A percentile compares a stretch with the other conserved stretches of the same genome.
Evolutionary conservation across 306 rosid genomes (phyloP).

Genomic region (Echinosophora koreensis): DNA sequence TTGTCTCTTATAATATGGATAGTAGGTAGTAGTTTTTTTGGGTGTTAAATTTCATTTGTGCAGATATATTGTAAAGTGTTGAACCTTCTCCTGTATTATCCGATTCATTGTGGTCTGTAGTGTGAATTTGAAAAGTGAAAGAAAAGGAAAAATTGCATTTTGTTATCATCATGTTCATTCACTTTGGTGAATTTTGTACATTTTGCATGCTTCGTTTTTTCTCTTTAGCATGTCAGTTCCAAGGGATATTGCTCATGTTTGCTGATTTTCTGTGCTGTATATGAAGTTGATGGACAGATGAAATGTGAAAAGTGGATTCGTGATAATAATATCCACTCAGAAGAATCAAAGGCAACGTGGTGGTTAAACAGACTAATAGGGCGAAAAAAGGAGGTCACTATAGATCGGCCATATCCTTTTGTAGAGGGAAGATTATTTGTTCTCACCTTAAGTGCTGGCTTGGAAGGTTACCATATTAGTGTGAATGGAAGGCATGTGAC

Average conservation of each 20-base stretch:
- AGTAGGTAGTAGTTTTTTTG: no score
- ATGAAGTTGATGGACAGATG: conserved; percentile 72
- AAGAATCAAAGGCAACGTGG: conserved; percentile 74
- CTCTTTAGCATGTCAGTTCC: conserved; percentile 7
- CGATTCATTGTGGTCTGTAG: background rate
- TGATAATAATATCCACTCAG: conserved; percentile 58
- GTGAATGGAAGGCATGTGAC: conserved; percentile 78
- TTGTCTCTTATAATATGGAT: no score
- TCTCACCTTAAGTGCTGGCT: conserved; percentile 72
- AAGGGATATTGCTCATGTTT: conserved; percentile 11
- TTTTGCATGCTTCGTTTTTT: background rate
- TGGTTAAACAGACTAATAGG: conserved; percentile 77
- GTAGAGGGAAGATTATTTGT: conserved; percentile 75
- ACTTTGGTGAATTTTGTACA: background rate
- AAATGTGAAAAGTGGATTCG: conserved; percentile 88
- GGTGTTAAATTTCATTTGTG: background rate
- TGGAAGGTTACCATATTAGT: conserved; percentile 78
- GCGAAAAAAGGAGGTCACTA: conserved; percentile 62
- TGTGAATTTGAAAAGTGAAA: background rate
- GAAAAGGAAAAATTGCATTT: background rate
- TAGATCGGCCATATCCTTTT: conserved; percentile 83
- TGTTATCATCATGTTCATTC: conserved; percentile 4
- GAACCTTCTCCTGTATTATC: background rate
- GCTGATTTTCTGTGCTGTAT: conserved; percentile 40
- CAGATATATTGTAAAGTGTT: background rate